Conservation (phyloP, 1,284 basidiomycete species). For the Melampsora americana region DNA sequence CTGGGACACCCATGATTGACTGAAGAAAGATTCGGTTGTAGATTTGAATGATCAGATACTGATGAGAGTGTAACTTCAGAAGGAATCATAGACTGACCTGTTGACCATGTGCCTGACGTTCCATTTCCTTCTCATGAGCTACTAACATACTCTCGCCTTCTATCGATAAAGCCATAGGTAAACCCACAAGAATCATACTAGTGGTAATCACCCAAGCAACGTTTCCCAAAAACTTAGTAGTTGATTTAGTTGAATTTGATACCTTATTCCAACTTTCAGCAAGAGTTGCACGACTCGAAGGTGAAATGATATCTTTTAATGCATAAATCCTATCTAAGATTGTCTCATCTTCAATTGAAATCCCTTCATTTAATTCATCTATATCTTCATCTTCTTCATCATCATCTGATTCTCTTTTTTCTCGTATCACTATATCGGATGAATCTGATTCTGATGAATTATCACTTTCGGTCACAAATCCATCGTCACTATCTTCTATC, state of each 20-base stretch:
- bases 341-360: slow-evolving; percentile 62
- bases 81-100: slow-evolving; percentile 72
- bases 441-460: slow-evolving; percentile 30
- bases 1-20: not conserved
- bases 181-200: slow-evolving; percentile 82
- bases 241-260: slow-evolving; percentile 60
- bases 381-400: slow-evolving; percentile 46
- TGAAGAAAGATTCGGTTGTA: not conserved
- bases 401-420: slow-evolving; percentile 12
- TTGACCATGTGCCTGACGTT: slow-evolving; percentile 79
- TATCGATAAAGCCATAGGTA: slow-evolving; percentile 85
- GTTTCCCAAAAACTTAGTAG: slow-evolving; percentile 73
- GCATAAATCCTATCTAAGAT: slow-evolving; percentile 82
- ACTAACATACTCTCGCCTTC: slow-evolving; percentile 95
- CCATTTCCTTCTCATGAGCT: slow-evolving; percentile 89
- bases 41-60: not conserved
- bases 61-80: not conserved
- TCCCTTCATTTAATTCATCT: slow-evolving; percentile 44
- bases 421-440: not conserved
- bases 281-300: slow-evolving; percentile 72
- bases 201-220: slow-evolving; percentile 93
- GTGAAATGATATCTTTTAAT: slow-evolving; percentile 90
- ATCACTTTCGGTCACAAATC: slow-evolving; percentile 30
- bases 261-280: slow-evolving; percentile 64
- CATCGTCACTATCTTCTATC: slow-evolving; percentile 37